Conservation (phyloP, 2,329 filamentous ascomycete species). For the Aspergillus carbonarius region DNA sequence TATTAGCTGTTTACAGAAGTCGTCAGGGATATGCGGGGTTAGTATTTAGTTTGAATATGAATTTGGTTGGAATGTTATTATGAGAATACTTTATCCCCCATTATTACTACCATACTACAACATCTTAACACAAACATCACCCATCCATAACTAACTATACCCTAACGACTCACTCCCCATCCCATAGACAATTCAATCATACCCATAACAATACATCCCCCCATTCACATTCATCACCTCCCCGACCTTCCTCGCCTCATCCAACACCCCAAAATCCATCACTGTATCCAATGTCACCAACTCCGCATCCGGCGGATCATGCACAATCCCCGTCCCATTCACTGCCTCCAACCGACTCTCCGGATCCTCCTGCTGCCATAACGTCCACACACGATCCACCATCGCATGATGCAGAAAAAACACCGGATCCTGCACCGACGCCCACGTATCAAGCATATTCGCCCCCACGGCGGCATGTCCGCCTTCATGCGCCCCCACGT, state of each 20-base stretch:
- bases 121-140: too few species aligned
- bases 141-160: too few species aligned
- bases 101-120: too few species aligned
- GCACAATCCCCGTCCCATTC: slow-evolving; percentile 13
- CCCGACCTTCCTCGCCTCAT: background rate
- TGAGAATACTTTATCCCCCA: too few species aligned
- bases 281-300: slow-evolving; percentile 9
- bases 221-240: slow-evolving; percentile 10
- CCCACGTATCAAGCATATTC: slow-evolving; percentile 13
- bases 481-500: slow-evolving; percentile 7
- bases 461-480: slow-evolving; percentile 9
- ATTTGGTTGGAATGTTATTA: too few species aligned
- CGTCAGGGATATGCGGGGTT: too few species aligned
- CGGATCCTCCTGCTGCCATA: slow-evolving; percentile 9
- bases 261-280: slow-evolving; percentile 10
- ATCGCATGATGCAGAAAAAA: slow-evolving; percentile 17
- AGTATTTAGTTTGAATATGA: too few species aligned
- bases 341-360: slow-evolving; percentile 1
- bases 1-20: too few species aligned
- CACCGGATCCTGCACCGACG: slow-evolving; percentile 12
- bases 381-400: slow-evolving; percentile 14
- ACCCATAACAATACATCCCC: slow-evolving; percentile 10
- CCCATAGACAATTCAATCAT: background rate
- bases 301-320: slow-evolving; percentile 6
- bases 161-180: too few species aligned